These are phyloP conservation scores for Megacollybia marginata DNA, from an alignment of 768 basidiomycete species.

Conservation along the genomic window DNA sequence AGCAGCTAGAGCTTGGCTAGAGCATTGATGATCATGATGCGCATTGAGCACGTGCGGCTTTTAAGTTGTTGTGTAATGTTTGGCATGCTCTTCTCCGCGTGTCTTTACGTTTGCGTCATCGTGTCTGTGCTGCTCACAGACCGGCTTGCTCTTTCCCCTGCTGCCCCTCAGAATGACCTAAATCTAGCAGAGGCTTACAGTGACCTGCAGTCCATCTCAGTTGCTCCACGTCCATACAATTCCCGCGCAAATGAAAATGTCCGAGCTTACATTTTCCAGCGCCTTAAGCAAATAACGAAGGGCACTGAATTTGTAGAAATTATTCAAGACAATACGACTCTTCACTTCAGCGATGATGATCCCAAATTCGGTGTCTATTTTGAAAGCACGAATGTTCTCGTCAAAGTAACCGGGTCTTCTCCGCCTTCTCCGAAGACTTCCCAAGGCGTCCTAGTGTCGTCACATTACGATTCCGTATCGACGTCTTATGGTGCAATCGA, in stretches of 20 bases:
- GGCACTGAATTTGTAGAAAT: constrained; percentile 40
- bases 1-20: neutral
- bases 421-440: constrained; percentile 2
- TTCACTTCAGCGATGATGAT: constrained; percentile 11
- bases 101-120: constrained; percentile 40
- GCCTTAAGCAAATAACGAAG: constrained; percentile 40
- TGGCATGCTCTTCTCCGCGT: constrained; percentile 8
- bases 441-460: constrained; percentile 57
- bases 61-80: constrained; percentile 36
- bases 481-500: constrained; percentile 72
- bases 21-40: neutral
- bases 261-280: constrained; percentile 47
- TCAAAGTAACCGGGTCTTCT: constrained; percentile 20
- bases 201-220: constrained; percentile 59
- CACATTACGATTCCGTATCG: constrained; percentile 79
- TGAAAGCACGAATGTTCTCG: constrained; percentile 49
- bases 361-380: constrained; percentile 28
- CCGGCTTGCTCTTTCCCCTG: constrained; percentile 35
- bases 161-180: constrained; percentile 21
- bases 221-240: constrained; percentile 69
- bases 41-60: neutral
- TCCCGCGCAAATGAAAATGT: constrained; percentile 72
- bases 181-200: constrained; percentile 47
- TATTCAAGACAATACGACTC: constrained; percentile 49
- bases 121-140: constrained; percentile 41